Conservation (phyloP, 2,329 filamentous ascomycete species). For the Talaromyces marneffei region DNA sequence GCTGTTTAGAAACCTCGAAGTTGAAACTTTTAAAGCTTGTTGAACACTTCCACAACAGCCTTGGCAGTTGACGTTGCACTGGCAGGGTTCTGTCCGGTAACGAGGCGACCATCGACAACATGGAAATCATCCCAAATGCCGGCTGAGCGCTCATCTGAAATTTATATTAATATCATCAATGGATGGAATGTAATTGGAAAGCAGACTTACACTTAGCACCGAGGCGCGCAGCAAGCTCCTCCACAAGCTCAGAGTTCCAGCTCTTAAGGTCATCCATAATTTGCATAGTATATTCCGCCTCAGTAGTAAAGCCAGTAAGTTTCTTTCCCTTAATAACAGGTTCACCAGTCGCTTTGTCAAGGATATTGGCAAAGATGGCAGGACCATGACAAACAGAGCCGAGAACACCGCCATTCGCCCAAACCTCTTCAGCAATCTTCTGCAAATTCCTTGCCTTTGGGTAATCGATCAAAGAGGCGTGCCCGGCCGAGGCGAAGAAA, state of each 20-base stretch:
- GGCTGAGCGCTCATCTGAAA: conserved; percentile 13
- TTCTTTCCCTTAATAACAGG: conserved; percentile 31
- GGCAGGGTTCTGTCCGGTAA: conserved; percentile 41
- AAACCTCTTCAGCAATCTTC: conserved; percentile 25
- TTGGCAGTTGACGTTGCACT: conserved; percentile 37
- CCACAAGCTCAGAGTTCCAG: conserved; percentile 30
- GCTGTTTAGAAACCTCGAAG: background rate
- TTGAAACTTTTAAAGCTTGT: conserved; percentile 26
- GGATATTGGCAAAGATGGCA: conserved; percentile 35
- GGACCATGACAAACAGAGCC: conserved; percentile 36
- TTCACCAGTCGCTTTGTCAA: conserved; percentile 26
- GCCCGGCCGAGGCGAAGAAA: conserved; percentile 39
- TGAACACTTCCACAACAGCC: conserved; percentile 36
- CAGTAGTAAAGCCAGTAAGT: conserved; percentile 37
- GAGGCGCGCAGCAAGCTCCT: conserved; percentile 23
- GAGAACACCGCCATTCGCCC: conserved; percentile 27
- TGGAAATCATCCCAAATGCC: conserved; percentile 29
- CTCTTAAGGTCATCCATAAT: conserved; percentile 30
- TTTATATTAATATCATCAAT: background rate
- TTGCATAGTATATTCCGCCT: conserved; percentile 30
- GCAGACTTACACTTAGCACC: conserved; percentile 27
- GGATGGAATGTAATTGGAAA: background rate
- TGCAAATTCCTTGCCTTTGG: conserved; percentile 30
- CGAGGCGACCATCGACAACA: conserved; percentile 34
- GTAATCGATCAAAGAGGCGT: conserved; percentile 39